A percentile compares a stretch with the other conserved stretches of the same genome.
Evolutionary conservation across 345 rosid species (phyloP).

Genomic region (Bruguiera gymnorhiza): DNA sequence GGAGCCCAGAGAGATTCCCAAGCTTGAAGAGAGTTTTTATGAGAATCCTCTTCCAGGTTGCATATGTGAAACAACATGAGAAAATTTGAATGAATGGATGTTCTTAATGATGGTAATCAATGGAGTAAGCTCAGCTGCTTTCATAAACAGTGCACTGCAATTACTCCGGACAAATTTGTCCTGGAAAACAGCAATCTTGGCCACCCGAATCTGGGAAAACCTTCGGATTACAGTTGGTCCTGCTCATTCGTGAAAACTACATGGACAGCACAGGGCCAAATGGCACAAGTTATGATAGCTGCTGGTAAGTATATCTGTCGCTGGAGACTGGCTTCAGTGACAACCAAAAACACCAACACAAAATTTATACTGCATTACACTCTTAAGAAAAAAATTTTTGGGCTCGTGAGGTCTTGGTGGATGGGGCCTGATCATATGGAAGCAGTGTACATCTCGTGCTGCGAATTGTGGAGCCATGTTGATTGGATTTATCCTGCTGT

Average conservation of each 20-base stretch:
- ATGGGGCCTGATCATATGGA: background rate
- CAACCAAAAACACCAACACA: background rate
- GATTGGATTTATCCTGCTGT: slow-evolving; percentile 14
- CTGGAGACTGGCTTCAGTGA: slow-evolving; percentile 1
- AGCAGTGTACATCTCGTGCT: background rate
- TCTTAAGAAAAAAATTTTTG: background rate
- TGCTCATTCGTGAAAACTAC: background rate
- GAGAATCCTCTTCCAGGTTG: slow-evolving; percentile 94
- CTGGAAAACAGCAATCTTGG: background rate
- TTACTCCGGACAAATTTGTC: slow-evolving; percentile 6
- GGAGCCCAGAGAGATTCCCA: slow-evolving; percentile 76
- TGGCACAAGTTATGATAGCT: slow-evolving; percentile 1
- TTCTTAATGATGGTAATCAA: background rate
- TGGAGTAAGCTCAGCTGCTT: slow-evolving; percentile 11
- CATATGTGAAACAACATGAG: slow-evolving; percentile 46
- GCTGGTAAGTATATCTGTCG: background rate
- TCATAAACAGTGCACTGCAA: slow-evolving; percentile 6
- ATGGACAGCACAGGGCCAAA: background rate
- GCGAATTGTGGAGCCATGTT: background rate
- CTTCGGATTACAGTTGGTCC: slow-evolving; percentile 6
- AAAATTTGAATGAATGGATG: background rate
- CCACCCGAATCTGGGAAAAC: background rate
- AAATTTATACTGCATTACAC: background rate
- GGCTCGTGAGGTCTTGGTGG: no score
- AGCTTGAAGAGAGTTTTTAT: slow-evolving; percentile 85